Conservation (phyloP, 2,329 filamentous ascomycete genomes). For the Alternaria gansuensis region DNA sequence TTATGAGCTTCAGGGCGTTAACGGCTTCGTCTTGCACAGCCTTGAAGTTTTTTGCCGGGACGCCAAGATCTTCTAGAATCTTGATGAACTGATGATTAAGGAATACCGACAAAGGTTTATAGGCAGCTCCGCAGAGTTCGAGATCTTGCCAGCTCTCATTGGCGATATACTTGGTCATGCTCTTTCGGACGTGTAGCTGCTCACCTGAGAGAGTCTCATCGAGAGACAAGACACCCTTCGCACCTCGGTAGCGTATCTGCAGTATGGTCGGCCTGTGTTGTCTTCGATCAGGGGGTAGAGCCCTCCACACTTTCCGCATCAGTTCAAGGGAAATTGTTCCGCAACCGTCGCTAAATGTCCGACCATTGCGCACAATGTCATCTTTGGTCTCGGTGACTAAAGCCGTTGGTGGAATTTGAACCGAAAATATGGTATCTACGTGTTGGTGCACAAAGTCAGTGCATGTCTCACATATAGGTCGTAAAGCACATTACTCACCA, state of each 20-base stretch:
- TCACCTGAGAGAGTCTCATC: conserved; percentile 68
- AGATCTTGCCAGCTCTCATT: conserved; percentile 62
- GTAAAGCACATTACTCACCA: background rate
- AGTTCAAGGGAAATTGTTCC: conserved; percentile 74
- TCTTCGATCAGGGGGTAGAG: conserved; percentile 58
- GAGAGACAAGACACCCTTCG: conserved; percentile 69
- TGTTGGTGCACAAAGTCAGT: background rate
- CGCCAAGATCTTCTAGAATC: conserved; percentile 80
- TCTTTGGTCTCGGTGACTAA: conserved; percentile 50
- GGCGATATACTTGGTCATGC: conserved; percentile 79
- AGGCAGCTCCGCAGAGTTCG: conserved; percentile 76
- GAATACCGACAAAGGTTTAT: conserved; percentile 71
- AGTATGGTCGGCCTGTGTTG: conserved; percentile 55
- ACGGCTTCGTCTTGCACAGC: conserved; percentile 71
- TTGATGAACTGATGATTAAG: conserved; percentile 86
- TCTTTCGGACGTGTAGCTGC: conserved; percentile 69
- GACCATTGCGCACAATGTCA: conserved; percentile 65
- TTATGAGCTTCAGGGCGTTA: conserved; percentile 66
- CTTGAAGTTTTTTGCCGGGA: conserved; percentile 67
- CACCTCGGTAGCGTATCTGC: conserved; percentile 77
- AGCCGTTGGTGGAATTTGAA: conserved; percentile 64
- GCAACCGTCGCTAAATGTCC: conserved; percentile 81
- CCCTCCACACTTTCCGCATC: conserved; percentile 67
- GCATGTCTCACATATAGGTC: background rate
- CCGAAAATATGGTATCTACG: conserved; percentile 73